Base-by-base conservation (phyloP, 2,329 filamentous ascomycete genomes). In the Colletotrichum navitas region DNA sequence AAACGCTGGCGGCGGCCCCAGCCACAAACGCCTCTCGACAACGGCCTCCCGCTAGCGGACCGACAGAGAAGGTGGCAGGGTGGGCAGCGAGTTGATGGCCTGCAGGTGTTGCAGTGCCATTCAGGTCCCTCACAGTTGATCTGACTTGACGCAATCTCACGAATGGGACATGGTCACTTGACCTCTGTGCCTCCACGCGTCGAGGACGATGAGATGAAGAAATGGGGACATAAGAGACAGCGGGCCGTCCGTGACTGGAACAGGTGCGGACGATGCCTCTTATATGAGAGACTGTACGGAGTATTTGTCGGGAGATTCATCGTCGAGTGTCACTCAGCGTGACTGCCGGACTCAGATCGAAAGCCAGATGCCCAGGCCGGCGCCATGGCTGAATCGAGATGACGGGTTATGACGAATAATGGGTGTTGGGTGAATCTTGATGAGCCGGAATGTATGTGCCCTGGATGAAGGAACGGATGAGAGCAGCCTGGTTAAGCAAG, bases 81-180 rank as follows among this genome's bases (percentile, higher is more conserved):
- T 60, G 54, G 26, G 34, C 47, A 43, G 34, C 32, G 39, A 66
- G 54, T 12, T 10, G 34, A 54, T 5, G 51, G 26, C 45, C 24
- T 52, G n/a, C 18, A 36, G 34, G 61, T 63, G n/a, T 63, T 10
- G 32, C 32, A 26, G 47, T 41, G 54, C 39, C 59, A n/a, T 54
- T 16, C 59, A 43, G 43, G 32, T 14, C 39, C 14, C 24, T 41
- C 59, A 49, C 65, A 59, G 68, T 71, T 68, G 68, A 60, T 45
- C 24, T 6, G 21, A 54, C 39, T 52, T 54, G 58, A 61, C 29
- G 5, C 45, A 36, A 26, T 24, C 16, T 18, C 26, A 21, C 32
- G 51, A 61, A 55, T 21, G 58, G 39, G 45, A 64, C 34, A 71
- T 43, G 43, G 54, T 69, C 69, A 72, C 65, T 72, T 72, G 69